phyloP scores from a whole-genome alignment of 495 filamentous ascomycete genomes.

The Terfezia boudieri region DNA sequence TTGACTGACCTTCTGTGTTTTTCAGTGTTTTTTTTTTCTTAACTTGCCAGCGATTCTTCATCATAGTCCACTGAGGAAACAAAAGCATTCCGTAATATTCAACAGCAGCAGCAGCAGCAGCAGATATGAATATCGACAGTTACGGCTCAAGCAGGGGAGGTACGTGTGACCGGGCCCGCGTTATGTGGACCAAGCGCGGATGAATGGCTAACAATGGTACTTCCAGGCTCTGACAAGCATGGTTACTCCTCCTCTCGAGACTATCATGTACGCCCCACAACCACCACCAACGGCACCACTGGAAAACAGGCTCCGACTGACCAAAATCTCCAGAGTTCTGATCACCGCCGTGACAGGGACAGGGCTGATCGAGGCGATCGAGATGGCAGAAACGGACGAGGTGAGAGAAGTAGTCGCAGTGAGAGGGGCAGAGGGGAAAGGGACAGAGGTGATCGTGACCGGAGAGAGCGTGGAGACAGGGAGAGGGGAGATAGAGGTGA shows the following conservation, averaged over 20 bases:
- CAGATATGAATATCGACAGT: background rate
- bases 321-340: conserved; percentile 8
- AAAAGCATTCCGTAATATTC: background rate
- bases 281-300: background rate
- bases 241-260: conserved; percentile 19
- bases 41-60: background rate
- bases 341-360: conserved; percentile 17
- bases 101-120: background rate
- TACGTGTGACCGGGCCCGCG: background rate
- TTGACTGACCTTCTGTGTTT: background rate
- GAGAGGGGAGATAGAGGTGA: conserved; percentile 29
- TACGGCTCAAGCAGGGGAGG: background rate
- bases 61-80: background rate
- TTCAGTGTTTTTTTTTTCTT: too few relatives aligned
- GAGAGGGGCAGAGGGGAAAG: background rate
- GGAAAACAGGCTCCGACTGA: conserved; percentile 1
- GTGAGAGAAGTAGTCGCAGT: background rate
- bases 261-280: conserved; percentile 15
- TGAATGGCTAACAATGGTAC: too few relatives aligned
- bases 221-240: conserved; percentile 11
- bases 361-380: conserved; percentile 15
- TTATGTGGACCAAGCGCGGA: too few relatives aligned
- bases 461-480: background rate
- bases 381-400: conserved; percentile 3
- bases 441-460: conserved; percentile 2